Evolutionary conservation across 2,329 filamentous ascomycete species (phyloP), one percentile per base, ranked within the genome.

Genomic region (Raffaelea deltoideospora): DNA sequence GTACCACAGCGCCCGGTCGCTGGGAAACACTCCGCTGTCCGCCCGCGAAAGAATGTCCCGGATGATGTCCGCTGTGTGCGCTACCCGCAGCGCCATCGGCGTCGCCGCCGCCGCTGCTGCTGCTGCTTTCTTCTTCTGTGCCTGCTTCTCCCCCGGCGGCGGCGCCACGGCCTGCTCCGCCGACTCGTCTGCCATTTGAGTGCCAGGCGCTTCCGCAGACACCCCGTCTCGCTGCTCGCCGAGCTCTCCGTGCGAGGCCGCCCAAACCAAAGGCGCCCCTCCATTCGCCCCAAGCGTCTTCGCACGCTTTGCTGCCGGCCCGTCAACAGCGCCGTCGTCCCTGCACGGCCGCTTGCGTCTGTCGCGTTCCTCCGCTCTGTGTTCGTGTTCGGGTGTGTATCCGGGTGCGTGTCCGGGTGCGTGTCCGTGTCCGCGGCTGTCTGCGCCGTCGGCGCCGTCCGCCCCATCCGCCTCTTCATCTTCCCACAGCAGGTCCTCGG

Each of bases 1-100:
- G 39, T 63, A 60, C 53, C 65, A 69, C 5, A 73, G 50, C 4
- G 64, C 54, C 29, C 60, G 57, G 19, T 65, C 65, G 14, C 65
- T 64, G 2, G 70, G 65, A 31, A 73, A 65, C 1, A 65, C 63
- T 0, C 68, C 68, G 2, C 48, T 48, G 31, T 57, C 62, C 20
- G 50, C 48, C 29, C 54, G 49, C 11, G 67, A 50, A n/a, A n/a
- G n/a, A 10, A 67, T 50, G 40, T 62, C 56, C 11, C 53, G 44
- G 31, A 65, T 53, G 33, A 65, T 59, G 33, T 59, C 54, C n/a
- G 50, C 50, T 3, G 54, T 51, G 27, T 59, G 57, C 7, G 53
- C 48, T 10, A 48, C 47, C 31, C 50, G 43, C 28, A 43, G 5
- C 5, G 31, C 24, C 10, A 33, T 35, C 7, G 35, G 19, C 11